Percentiles rank a stretch among this genome's conserved stretches.
Conservation (phyloP, 2,329 filamentous ascomycete genomes). For the Chaetothyriales sp. region DNA sequence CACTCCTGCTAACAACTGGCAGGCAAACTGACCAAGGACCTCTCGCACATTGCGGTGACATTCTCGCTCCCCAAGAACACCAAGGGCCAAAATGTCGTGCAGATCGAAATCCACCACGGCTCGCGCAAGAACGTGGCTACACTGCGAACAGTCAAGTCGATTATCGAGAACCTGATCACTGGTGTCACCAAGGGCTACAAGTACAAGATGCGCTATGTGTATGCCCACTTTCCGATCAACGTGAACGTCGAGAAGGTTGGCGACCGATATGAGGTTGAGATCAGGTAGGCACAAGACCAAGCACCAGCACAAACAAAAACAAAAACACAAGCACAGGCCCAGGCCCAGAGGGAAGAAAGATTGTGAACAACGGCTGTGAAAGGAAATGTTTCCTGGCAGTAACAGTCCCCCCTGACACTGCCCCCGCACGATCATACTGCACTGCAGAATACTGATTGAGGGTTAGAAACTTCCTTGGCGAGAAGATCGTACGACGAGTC, state of each 20-base stretch:
- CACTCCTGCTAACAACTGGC: conserved; percentile 13
- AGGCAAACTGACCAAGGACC: conserved; percentile 94
- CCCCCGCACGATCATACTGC: not conserved
- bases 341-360: not conserved
- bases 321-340: not conserved
- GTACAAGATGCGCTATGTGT: conserved; percentile 99
- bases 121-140: conserved; percentile 94
- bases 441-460: not conserved
- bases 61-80: conserved; percentile 71
- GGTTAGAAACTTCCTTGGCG: conserved; percentile 83
- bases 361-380: not conserved
- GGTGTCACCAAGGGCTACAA: conserved; percentile 99
- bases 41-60: conserved; percentile 89
- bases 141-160: conserved; percentile 89
- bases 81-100: conserved; percentile 44
- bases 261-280: conserved; percentile 80
- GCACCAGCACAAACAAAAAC: not conserved
- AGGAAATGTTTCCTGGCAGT: not conserved
- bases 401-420: not conserved
- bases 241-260: conserved; percentile 99
- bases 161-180: conserved; percentile 98
- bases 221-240: conserved; percentile 99
- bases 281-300: conserved; percentile 51
- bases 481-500: conserved; percentile 96
- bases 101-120: conserved; percentile 98